Evolutionary conservation across 2,329 filamentous ascomycete species (phyloP).

Genomic region (Chrysosporium queenslandicum): DNA sequence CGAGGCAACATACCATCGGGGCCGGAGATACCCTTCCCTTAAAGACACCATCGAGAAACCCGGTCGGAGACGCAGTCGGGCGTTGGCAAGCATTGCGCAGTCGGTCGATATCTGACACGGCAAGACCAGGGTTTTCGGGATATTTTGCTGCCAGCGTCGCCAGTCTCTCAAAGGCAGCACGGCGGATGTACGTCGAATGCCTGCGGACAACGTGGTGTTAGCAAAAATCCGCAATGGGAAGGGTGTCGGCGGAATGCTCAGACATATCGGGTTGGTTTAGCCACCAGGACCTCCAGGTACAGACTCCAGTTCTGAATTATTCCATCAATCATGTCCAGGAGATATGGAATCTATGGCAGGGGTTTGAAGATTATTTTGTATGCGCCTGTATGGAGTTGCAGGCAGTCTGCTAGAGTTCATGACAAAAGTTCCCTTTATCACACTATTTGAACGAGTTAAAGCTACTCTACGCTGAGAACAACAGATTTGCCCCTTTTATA

Average conservation of each 20-base stretch:
- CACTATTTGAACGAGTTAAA: too few relatives aligned
- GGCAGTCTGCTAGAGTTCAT: too few relatives aligned
- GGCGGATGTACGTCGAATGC: conserved; percentile 16
- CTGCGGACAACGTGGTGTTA: background rate
- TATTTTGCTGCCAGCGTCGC: conserved; percentile 34
- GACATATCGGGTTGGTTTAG: background rate
- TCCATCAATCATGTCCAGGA: background rate
- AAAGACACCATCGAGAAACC: conserved; percentile 29
- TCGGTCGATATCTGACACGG: conserved; percentile 29
- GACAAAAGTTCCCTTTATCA: too few relatives aligned
- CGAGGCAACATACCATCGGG: conserved; percentile 32
- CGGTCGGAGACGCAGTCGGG: conserved; percentile 9
- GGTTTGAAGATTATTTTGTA: too few relatives aligned
- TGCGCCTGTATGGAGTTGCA: too few relatives aligned
- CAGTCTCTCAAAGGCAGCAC: conserved; percentile 37
- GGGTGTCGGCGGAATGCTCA: background rate
- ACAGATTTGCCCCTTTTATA: too few relatives aligned
- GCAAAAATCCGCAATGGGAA: background rate
- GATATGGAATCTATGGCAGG: too few relatives aligned
- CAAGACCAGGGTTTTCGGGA: conserved; percentile 20
- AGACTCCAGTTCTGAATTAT: background rate
- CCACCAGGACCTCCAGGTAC: background rate
- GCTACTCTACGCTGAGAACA: too few relatives aligned
- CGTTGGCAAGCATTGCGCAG: conserved; percentile 27
- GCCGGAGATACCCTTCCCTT: conserved; percentile 31